Evolutionary conservation across 2,329 filamentous ascomycete species (phyloP), one percentile per base, ranked within the genome.

Genomic region (Trichothecium roseum): DNA sequence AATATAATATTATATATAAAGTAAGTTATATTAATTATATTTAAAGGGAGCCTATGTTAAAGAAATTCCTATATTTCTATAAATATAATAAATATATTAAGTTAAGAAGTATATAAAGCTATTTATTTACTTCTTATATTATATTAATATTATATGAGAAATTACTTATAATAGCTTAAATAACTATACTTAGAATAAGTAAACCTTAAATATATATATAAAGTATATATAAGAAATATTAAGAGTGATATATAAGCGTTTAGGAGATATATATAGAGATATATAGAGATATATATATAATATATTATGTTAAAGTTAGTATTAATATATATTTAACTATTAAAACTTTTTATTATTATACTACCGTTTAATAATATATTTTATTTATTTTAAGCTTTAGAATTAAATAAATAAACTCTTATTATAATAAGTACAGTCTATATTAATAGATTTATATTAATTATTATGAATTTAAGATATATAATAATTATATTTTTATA

Each of bases 1-100:
- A 12, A 35, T 8, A 8, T 27, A 27, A 35, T 27, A 35, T 35
- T 35, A 35, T 27, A 27, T 28, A 10, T 27, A 35, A 13, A 30
- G 15, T 15, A 15, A 8, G 8, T 30, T 30, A 30, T 12, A 10
- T 15, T 30, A 12, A 12, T 12, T 10, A 10, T 15, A 18, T 12
- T 8, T 30, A n/a, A n/a, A n/a, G n/a, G n/a, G n/a, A n/a, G n/a
- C n/a, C n/a, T n/a, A n/a, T n/a, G n/a, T n/a, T n/a, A n/a, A n/a
- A n/a, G n/a, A n/a, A n/a, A n/a, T n/a, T n/a, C n/a, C n/a, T 28
- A 15, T 18, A 8, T 17, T 10, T 28, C 20, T 27, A 27, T 29
- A 30, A 36, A 5, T 13, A 10, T 36, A 30, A 28, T 30, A 17
- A 20, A 20, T 37, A 30, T n/a, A n/a, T n/a, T n/a, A n/a, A n/a